Base-by-base conservation (phyloP, 345 rosid genomes). In the Lenwebbia sp. region DNA sequence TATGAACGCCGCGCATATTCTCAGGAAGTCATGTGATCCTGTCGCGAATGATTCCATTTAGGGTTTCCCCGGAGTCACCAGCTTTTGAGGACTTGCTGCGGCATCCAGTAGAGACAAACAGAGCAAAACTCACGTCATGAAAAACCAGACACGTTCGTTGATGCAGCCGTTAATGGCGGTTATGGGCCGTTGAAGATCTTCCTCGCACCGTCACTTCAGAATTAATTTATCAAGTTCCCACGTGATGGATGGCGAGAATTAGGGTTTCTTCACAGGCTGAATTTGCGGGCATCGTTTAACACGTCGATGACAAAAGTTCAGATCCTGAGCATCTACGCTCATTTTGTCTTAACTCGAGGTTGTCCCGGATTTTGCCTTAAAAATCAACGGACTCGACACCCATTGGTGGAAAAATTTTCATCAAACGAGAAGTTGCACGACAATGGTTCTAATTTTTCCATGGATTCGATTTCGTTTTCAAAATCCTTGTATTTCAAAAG, bases 121-220 rank as follows among this genome's bases (percentile, higher is more conserved):
- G 57, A 33, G 33, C 19, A 53, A 52, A 17, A 52, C 28, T 41
- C 28, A 40, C 58, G 58, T 30, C n/a, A 86, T 70, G 87, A 89
- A 53, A 56, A 85, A 86, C 84, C 88, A 89, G 84, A 75, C 6
- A 10, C 58, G 82, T 89, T 90, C 93, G 90, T 50, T 88, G 82
- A 88, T 87, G 52, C 78, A 82, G 92, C 93, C 93, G 93, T 90
- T 91, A 90, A 92, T 91, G 93, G 90, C 84, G 91, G 93, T 86
- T 88, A 75, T 37, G 56, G 75, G 87, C 90, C 86, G 92, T 90
- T 90, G 88, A 86, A 70, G 78, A 70, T 70, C 78, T 22, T 33
- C 78, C 78, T 9, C 3, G 13, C 47, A 37, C 47, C 47, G 78
- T 17, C 76, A 15, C 76, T 17, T 65, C 3, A 30, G 76, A 1